Base-by-base conservation (phyloP, 228 moss, liverwort and hornwort species). In the Sphagnum fallax region DNA sequence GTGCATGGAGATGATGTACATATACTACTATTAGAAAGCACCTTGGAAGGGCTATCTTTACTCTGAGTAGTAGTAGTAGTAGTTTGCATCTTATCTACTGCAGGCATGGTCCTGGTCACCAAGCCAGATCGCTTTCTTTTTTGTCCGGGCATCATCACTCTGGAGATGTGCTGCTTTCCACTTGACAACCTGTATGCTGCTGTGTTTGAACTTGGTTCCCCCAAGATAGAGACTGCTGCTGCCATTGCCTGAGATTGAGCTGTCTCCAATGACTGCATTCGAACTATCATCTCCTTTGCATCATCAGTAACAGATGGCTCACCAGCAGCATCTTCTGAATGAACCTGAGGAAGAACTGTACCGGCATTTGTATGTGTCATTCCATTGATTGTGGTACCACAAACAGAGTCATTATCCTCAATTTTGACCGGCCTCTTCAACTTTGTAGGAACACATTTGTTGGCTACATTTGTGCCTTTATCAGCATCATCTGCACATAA, bases 41-140 rank as follows among this genome's bases (percentile, higher is more conserved):
- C 63, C 70, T 52, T 61, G 61, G 32, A 52, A 51, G 62, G 60
- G 47, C 14, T 63, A 50, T 5, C 16, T 57, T 58, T 71, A 50
- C 70, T 62, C 62, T n/a, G 62, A 60, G 32, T 32, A 32, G 18
- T 71, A 50, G 61, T 62, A 62, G 8, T n/a, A 60, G 7, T 32
- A 50, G 62, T 71, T 51, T 51, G 61, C 50, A 62, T 49, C 48
- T 48, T 65, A 10, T 63, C 59, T 61, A 52, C 48, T 61, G 61
- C 48, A 14, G 62, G 70, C 49, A 62, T 63, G 50, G 61, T 61
- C 14, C 70, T 71, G 16, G 51, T 63, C 48, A 32, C 63, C 5
- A 71, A 62, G 61, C 70, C 70, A 14, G 70, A 71, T 16, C 70
- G 14, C 61, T 63, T 71, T 50, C 70, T 71, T 18, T 71, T 71